Conservation (phyloP, 305 asterid genomes). For the Fraxinus velutina region DNA sequence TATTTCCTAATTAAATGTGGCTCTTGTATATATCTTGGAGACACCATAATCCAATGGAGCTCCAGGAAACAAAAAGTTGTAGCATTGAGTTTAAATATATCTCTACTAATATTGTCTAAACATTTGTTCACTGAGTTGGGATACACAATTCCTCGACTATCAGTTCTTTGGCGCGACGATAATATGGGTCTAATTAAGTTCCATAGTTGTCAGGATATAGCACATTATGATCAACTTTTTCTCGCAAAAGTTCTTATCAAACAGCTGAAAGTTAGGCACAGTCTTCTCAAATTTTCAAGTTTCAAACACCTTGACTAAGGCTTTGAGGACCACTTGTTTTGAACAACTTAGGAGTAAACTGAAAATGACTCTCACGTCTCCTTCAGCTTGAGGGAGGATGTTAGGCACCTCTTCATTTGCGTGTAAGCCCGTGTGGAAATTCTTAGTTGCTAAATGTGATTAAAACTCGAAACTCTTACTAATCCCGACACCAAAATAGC, state of each 20-base stretch:
- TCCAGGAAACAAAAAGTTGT: neutral
- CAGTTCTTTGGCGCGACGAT: neutral
- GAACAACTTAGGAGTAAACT: neutral
- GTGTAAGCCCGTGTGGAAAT: neutral
- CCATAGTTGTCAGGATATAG: neutral
- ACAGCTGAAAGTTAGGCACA: neutral
- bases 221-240: neutral
- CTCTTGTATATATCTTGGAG: neutral
- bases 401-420: neutral
- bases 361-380: neutral
- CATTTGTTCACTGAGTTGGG: neutral
- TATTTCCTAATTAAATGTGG: neutral
- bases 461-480: neutral
- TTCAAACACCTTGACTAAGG: neutral
- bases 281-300: neutral
- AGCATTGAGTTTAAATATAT: neutral
- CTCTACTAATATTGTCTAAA: neutral
- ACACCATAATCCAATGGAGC: neutral
- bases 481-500: neutral
- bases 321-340: neutral
- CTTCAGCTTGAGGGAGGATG: neutral
- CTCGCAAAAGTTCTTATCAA: neutral
- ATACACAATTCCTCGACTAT: neutral
- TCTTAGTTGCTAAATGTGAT: neutral
- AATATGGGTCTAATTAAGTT: neutral